Percentiles rank a stretch among this genome's conserved stretches.
These are phyloP conservation scores for Pseudomassariella vexata DNA, from an alignment of 2,329 filamentous ascomycete species.

Conservation along the genomic window DNA sequence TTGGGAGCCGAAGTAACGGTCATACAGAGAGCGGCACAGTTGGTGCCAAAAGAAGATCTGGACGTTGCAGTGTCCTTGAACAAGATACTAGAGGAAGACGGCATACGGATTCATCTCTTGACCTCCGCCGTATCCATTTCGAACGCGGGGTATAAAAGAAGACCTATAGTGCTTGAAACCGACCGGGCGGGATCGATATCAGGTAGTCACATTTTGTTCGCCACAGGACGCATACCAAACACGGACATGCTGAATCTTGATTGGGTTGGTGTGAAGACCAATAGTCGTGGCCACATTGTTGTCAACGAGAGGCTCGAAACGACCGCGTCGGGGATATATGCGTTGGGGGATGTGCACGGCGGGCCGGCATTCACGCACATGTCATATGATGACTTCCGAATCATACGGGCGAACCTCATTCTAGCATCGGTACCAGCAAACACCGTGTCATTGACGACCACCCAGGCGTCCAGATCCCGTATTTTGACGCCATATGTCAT, in stretches of 20 bases:
- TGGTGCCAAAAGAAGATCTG: constrained; percentile 40
- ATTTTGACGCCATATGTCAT: constrained; percentile 40
- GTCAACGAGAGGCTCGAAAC: constrained; percentile 40
- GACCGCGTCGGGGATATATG: constrained; percentile 34
- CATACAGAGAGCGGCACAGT: constrained; percentile 34
- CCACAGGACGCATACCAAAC: constrained; percentile 44
- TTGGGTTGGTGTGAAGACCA: constrained; percentile 33
- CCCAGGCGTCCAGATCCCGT: constrained; percentile 21
- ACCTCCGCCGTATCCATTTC: constrained; percentile 23
- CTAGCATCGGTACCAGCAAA: constrained; percentile 15
- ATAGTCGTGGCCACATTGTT: constrained; percentile 34
- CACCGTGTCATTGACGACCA: constrained; percentile 16
- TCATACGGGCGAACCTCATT: constrained; percentile 40
- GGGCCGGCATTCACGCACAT: constrained; percentile 50
- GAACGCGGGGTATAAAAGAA: not conserved
- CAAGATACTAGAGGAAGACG: constrained; percentile 39
- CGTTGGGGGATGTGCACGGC: constrained; percentile 46
- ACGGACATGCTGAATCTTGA: constrained; percentile 37
- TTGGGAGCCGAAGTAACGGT: constrained; percentile 44
- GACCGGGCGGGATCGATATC: constrained; percentile 13
- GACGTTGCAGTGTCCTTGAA: constrained; percentile 37
- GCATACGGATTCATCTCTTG: constrained; percentile 34
- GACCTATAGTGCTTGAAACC: no score
- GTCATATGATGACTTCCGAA: constrained; percentile 50
- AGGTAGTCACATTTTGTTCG: constrained; percentile 43